These are phyloP conservation scores for Kwoniella dejecticola DNA, from an alignment of 768 basidiomycete genomes.

Conservation along the genomic window DNA sequence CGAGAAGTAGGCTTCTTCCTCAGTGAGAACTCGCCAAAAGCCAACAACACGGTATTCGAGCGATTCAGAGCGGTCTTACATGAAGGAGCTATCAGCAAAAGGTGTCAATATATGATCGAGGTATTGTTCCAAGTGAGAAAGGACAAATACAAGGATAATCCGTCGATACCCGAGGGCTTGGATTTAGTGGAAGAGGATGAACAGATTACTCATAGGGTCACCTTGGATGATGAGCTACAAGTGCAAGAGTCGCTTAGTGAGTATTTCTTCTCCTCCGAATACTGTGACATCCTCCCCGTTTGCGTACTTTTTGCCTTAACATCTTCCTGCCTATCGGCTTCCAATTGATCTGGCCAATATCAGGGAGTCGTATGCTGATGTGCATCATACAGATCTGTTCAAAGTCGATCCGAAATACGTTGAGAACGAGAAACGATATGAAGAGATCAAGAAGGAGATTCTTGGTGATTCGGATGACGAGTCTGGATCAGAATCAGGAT, in stretches of 20 bases:
- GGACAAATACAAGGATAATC: conserved; percentile 99
- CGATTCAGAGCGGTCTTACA: conserved; percentile 96
- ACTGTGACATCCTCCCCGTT: neutral
- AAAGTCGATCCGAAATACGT: conserved; percentile 84
- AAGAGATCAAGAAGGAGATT: conserved; percentile 86
- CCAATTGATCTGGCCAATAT: too few relatives aligned
- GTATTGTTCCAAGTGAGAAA: conserved; percentile 98
- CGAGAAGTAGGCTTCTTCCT: conserved; percentile 96
- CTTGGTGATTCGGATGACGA: conserved; percentile 69
- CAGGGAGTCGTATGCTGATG: neutral
- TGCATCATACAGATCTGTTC: conserved; percentile 76
- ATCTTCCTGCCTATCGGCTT: too few relatives aligned
- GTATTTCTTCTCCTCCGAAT: conserved; percentile 57
- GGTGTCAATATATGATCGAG: conserved; percentile 99
- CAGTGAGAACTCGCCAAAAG: conserved; percentile 88
- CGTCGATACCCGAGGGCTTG: conserved; percentile 86
- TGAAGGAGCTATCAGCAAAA: conserved; percentile 90
- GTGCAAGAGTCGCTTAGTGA: conserved; percentile 91
- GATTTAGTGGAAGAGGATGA: conserved; percentile 98
- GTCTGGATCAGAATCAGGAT: conserved; percentile 61
- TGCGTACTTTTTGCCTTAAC: too few relatives aligned
- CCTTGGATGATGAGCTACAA: conserved; percentile 87
- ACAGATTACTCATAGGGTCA: conserved; percentile 91
- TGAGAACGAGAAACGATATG: conserved; percentile 93
- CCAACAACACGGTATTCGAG: conserved; percentile 91